phyloP scores from a whole-genome alignment of 306 rosid genomes.

The Pyrus betulifolia region DNA sequence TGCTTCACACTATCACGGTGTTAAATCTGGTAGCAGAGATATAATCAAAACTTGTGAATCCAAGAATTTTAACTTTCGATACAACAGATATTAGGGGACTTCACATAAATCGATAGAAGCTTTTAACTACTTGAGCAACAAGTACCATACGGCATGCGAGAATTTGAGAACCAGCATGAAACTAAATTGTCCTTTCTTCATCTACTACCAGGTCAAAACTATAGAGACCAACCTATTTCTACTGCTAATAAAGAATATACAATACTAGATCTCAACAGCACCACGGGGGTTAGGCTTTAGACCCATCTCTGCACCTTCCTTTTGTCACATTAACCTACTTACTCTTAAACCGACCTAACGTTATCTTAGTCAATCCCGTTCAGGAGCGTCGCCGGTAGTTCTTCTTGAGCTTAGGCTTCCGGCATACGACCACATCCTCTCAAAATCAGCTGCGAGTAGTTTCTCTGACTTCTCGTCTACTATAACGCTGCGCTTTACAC shows the following conservation, averaged over 20 bases:
- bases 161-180: not conserved
- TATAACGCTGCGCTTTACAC: conserved; percentile 37
- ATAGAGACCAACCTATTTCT: conserved; percentile 20
- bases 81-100: not conserved
- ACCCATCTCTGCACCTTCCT: conserved; percentile 13
- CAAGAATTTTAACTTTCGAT: not conserved
- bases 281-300: not conserved
- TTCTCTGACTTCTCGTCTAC: conserved; percentile 35
- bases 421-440: conserved; percentile 69
- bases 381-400: conserved; percentile 64
- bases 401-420: conserved; percentile 76
- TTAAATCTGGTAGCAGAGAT: not conserved
- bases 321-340: not conserved
- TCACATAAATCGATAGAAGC: no score
- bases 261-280: conserved; percentile 1
- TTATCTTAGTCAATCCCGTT: conserved; percentile 41
- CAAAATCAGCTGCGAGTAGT: conserved; percentile 40
- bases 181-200: not conserved
- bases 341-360: not conserved
- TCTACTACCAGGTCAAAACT: conserved; percentile 23
- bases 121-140: not conserved
- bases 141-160: not conserved
- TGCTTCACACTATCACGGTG: not conserved
- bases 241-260: conserved; percentile 43
- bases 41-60: not conserved